Conservation (phyloP, 1,284 basidiomycete genomes). For the Paramarasmius palmivorus region DNA sequence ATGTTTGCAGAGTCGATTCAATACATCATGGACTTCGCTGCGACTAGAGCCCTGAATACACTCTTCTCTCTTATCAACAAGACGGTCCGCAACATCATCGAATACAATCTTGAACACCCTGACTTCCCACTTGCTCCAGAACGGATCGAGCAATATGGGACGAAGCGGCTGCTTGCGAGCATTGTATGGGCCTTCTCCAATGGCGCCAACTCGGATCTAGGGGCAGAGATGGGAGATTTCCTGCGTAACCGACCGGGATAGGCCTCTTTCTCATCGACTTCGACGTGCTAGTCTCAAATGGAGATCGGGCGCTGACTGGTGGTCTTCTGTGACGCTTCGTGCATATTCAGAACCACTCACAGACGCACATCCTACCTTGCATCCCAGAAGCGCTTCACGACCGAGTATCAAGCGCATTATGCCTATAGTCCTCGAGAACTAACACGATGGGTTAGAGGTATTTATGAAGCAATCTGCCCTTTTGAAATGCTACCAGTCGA, state of each 20-base stretch:
- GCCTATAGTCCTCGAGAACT: conserved; percentile 99
- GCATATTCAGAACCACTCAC: conserved; percentile 95
- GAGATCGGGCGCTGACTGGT: conserved; percentile 98
- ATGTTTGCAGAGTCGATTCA: conserved; percentile 81
- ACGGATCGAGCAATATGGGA: conserved; percentile 87
- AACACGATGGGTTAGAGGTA: conserved; percentile 96
- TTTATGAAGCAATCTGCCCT: conserved; percentile 95
- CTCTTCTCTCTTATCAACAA: conserved; percentile 98
- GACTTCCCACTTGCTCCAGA: conserved; percentile 92
- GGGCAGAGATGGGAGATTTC: conserved; percentile 90
- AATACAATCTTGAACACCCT: conserved; percentile 93
- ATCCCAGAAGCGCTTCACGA: conserved; percentile 93
- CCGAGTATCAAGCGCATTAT: conserved; percentile 97
- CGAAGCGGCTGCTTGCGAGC: conserved; percentile 88
- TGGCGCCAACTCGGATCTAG: conserved; percentile 88
- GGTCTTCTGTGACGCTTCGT: conserved; percentile 97
- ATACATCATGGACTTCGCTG: conserved; percentile 99
- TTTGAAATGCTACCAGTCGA: conserved; percentile 90
- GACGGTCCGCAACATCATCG: conserved; percentile 89
- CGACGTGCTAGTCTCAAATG: conserved; percentile 86
- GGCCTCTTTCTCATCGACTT: conserved; percentile 96
- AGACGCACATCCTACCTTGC: conserved; percentile 91
- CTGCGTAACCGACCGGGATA: conserved; percentile 85
- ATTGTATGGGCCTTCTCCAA: conserved; percentile 99
- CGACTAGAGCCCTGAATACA: conserved; percentile 89